Evolutionary conservation across 192 early-diverging fungal species (phyloP), one percentile per base, ranked within the genome.

Genomic region (Pilobolus umbonatus): DNA sequence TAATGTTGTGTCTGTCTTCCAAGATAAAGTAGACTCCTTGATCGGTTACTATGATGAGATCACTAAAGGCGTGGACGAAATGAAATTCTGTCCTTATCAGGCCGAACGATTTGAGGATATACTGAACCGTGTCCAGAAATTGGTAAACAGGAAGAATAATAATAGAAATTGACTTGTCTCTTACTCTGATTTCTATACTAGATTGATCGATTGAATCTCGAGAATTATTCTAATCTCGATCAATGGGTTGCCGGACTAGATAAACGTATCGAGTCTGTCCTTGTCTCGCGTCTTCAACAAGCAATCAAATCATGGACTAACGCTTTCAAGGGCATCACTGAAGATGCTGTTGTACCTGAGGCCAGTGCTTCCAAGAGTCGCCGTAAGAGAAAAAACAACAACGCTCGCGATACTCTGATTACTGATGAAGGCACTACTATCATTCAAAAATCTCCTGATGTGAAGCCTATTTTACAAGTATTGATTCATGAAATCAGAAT

Each of bases 181-280:
- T 22, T 31, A 21, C 5, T 24, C 4, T 60, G 54, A 31, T 55
- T 38, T 17, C 9, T 38, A 22, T 22, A 29, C 1, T 49, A 84
- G 78, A 86, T 99, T 25, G 95, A 99, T 71, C 74, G 85, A 4
- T 85, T 99, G 29, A 98, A 93, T 64, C 73, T 99, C 42, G 95
- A 98, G 68, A 82, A 82, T 29, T 99, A 92, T 59, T 91, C 95
- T 0, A 99, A 99, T 59, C 75, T 99, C 28, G 85, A 93, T 36
- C 67, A 80, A 44, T 99, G 94, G 93, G 93, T 95, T 2, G 67
- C 77, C 7, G 79, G 86, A 55, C 76, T 98, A 26, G 91, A 98
- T 64, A 57, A 69, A 47, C 80, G 77, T 26, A 82, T 99, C 39
- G 94, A 95, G 67, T 57, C 63, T 3, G 85, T 89, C 12, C 80